phyloP scores from a whole-genome alignment of 2,329 filamentous ascomycete genomes.

The Colletotrichum costaricense region DNA sequence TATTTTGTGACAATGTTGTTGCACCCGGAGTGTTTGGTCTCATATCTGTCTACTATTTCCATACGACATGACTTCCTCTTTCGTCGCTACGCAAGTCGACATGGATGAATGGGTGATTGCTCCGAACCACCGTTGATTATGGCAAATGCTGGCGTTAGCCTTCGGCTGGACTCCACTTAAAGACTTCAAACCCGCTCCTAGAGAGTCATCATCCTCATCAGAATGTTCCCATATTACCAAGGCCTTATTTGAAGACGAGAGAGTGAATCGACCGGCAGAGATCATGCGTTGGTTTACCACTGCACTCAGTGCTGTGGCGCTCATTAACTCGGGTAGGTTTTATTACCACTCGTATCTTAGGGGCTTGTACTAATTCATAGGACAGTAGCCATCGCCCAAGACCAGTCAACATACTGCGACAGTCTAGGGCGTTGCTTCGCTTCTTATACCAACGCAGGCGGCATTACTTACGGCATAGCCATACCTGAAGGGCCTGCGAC shows the following conservation, averaged over 20 bases:
- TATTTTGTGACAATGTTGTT: not conserved
- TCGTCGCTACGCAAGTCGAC: not conserved
- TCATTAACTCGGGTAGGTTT: constrained; percentile 29
- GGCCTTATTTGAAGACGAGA: not conserved
- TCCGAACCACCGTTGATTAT: not conserved
- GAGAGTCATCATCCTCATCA: not conserved
- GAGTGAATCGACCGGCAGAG: not conserved
- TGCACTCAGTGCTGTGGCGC: constrained; percentile 18
- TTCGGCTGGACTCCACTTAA: not conserved
- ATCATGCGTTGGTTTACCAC: constrained; percentile 33
- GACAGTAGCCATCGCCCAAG: constrained; percentile 15
- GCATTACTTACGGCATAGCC: constrained; percentile 47
- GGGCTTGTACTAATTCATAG: not conserved
- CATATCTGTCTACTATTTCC: not conserved
- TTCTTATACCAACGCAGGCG: constrained; percentile 41
- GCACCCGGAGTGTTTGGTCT: not conserved
- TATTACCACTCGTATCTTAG: too few species aligned
- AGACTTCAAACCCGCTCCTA: not conserved
- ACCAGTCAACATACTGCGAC: constrained; percentile 37
- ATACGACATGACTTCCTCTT: not conserved
- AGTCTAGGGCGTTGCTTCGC: constrained; percentile 38
- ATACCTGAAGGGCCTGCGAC: constrained; percentile 46
- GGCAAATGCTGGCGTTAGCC: not conserved
- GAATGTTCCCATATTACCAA: not conserved
- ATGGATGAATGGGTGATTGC: not conserved